Conservation (phyloP, 169 alveolate genomes). For the Miamiensis avidus region DNA sequence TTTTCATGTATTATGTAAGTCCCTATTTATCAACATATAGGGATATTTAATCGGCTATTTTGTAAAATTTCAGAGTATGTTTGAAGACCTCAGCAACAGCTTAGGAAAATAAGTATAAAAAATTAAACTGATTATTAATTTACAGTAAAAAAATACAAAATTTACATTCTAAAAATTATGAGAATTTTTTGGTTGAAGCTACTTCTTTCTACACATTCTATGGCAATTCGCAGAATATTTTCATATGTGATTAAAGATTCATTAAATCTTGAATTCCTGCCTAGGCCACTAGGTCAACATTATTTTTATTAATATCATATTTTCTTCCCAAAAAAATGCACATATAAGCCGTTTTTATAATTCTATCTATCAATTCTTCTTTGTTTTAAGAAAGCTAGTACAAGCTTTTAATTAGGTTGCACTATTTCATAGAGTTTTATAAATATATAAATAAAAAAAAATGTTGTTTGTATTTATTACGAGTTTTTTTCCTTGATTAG, state of each 20-base stretch:
- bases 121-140: too few species aligned
- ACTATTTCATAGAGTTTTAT: not conserved
- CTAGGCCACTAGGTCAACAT: not conserved
- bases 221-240: too few species aligned
- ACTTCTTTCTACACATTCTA: not conserved
- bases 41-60: not conserved
- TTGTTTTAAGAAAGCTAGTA: too few species aligned
- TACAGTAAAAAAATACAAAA: too few species aligned
- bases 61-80: not conserved
- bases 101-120: not conserved
- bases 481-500: not conserved
- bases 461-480: not conserved
- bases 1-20: not conserved
- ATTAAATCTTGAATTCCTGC: not conserved
- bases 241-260: too few species aligned
- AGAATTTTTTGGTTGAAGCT: not conserved
- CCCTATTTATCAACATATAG: not conserved
- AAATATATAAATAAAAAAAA: too few species aligned
- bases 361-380: not conserved
- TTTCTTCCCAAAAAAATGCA: not conserved
- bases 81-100: not conserved
- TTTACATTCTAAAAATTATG: not conserved
- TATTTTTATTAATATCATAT: not conserved
- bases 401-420: not conserved
- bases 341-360: not conserved